Base-by-base conservation (phyloP, 2,329 filamentous ascomycete species). In the Diaporthe citri region DNA sequence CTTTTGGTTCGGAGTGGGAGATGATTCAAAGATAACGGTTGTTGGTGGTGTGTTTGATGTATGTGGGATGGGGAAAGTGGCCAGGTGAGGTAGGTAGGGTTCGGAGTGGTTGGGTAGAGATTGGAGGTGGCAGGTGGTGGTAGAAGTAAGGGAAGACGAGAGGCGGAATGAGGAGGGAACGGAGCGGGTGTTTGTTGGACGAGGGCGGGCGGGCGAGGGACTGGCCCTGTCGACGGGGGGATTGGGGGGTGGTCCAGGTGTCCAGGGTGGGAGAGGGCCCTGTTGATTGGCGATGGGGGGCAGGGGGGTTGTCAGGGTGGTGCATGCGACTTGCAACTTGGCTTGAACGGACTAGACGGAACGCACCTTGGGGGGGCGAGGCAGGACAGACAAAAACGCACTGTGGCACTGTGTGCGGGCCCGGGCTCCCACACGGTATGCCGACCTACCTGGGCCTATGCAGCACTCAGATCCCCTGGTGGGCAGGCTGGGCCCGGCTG, bases 121-220 rank as follows among this genome's bases (percentile, higher is more conserved):
- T 52, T 67, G 64, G 64, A 60, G 46, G 70, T 72, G 57, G 70
- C 59, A 52, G 59, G 43, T 72, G 70, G 57, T 72, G 70, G 64
- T 74, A 71, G 74, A 75, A 75, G 74, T 74, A 75, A 67, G 64
- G 59, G 57, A 56, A 72, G 46, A 64, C 31, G 60, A 57, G 59
- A 74, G 72, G 66, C 57, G 62, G 67, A 57, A 72, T 59, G 55
- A 46, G 62, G 67, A 73, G 56, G 66, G 72, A 64, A 72, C 57
- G 43, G 71, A 48, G 52, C 56, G 66, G 74, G 59, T 39, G 64
- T 76, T 74, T 55, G 67, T 74, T 76, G 72, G 74, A 72, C 57
- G 59, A 74, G 74, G 46, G 57, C 60, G 31, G 39, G 28, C 20
- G 59, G 71, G 73, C 74, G 69, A 67, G 71, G 64, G 71, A 52